Percentiles rank a stretch among this genome's conserved stretches.
Conservation (phyloP, 2,329 filamentous ascomycete genomes). For the Chalara sp. region DNA sequence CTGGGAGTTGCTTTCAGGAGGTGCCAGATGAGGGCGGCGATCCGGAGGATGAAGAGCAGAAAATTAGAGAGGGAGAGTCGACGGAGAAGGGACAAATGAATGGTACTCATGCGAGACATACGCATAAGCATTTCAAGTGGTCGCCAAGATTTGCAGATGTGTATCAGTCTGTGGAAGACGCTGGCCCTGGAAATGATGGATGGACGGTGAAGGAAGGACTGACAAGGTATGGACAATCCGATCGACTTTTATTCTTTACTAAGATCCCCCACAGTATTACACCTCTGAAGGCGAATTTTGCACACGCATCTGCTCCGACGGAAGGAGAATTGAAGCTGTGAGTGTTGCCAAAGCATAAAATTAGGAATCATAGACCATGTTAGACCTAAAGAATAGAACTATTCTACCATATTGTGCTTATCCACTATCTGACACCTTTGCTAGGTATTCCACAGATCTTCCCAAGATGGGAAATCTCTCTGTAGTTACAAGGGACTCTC, state of each 20-base stretch:
- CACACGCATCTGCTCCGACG: constrained; percentile 60
- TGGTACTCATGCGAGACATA: constrained; percentile 41
- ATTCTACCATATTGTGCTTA: constrained; percentile 1
- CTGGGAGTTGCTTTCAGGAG: constrained; percentile 82
- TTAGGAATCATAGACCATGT: constrained; percentile 25
- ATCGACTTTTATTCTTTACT: too few relatives aligned
- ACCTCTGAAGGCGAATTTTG: constrained; percentile 87
- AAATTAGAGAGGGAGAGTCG: constrained; percentile 61
- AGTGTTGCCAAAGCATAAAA: constrained; percentile 43
- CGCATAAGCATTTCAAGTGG: constrained; percentile 93
- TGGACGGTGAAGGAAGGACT: constrained; percentile 85
- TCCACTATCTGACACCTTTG: constrained; percentile 17
- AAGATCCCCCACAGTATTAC: constrained; percentile 58
- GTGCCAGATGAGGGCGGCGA: constrained; percentile 59
- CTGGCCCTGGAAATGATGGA: constrained; percentile 78
- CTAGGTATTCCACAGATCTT: constrained; percentile 9
- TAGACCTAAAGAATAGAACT: constrained; percentile 23
- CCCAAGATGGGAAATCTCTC: constrained; percentile 13
- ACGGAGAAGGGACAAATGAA: constrained; percentile 20
- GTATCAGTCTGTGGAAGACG: constrained; percentile 76
- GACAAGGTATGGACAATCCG: constrained; percentile 57
- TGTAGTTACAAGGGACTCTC: constrained; percentile 24
- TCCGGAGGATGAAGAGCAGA: constrained; percentile 64
- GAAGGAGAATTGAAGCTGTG: constrained; percentile 75
- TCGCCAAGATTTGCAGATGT: constrained; percentile 81